Conservation (phyloP, 176 grass and related monocot species). For the Tuctoria greenei region DNA sequence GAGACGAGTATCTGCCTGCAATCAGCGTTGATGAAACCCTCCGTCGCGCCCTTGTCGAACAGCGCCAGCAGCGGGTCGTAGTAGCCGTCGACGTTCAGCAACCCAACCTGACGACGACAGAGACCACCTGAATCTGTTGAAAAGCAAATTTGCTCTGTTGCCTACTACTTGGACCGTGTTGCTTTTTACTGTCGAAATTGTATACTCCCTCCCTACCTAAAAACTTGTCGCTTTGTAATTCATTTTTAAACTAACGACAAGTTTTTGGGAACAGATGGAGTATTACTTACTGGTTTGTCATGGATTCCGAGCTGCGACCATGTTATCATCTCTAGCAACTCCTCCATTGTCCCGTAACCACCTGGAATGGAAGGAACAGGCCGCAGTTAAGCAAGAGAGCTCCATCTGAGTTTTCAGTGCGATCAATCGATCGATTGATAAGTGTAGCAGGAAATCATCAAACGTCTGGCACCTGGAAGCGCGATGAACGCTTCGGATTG, state of each 20-base stretch:
- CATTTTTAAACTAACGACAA: too few relatives aligned
- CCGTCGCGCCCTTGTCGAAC: constrained; percentile 65
- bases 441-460: background rate
- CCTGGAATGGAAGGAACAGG: constrained; percentile 45
- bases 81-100: constrained; percentile 89
- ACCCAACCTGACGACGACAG: constrained; percentile 65
- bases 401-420: background rate
- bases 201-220: too few relatives aligned
- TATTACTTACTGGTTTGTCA: constrained; percentile 65
- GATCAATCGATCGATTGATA: background rate
- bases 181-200: background rate
- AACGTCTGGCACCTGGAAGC: constrained; percentile 56
- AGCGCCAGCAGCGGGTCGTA: constrained; percentile 67
- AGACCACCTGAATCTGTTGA: background rate
- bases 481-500: constrained; percentile 78
- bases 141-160: too few relatives aligned
- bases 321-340: constrained; percentile 89
- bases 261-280: too few relatives aligned
- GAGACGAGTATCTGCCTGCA: constrained; percentile 64
- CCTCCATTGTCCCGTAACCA: constrained; percentile 92
- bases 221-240: too few relatives aligned
- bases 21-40: constrained; percentile 78
- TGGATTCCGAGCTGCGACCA: constrained; percentile 91
- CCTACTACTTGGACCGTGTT: background rate
- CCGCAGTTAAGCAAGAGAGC: background rate